These are phyloP conservation scores for Cystofilobasidium macerans DNA, from an alignment of 768 basidiomycete species.

Conservation along the genomic window DNA sequence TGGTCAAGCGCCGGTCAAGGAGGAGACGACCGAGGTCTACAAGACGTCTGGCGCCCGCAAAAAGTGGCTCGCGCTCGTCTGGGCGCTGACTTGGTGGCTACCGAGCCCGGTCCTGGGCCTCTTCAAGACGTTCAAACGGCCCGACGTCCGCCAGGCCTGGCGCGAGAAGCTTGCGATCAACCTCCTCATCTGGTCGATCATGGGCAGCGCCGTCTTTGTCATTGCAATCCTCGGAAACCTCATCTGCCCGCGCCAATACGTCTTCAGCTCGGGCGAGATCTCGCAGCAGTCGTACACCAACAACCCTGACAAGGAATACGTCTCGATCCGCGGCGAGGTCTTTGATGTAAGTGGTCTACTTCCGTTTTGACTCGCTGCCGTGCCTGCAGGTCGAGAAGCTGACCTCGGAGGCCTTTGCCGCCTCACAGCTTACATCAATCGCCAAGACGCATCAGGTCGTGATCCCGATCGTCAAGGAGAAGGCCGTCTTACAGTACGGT, in stretches of 20 bases:
- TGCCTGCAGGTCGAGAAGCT: background rate
- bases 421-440: constrained; percentile 20
- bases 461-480: constrained; percentile 61
- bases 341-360: constrained; percentile 55
- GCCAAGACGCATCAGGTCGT: constrained; percentile 50
- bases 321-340: constrained; percentile 81
- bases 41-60: constrained; percentile 70
- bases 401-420: background rate
- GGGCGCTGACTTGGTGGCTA: constrained; percentile 85
- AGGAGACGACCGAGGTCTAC: constrained; percentile 76
- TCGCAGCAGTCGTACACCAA: constrained; percentile 54
- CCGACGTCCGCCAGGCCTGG: constrained; percentile 93
- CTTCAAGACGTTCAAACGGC: constrained; percentile 83
- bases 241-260: constrained; percentile 90
- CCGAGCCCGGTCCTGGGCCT: constrained; percentile 59
- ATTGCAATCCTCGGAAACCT: constrained; percentile 74
- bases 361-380: background rate
- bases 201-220: constrained; percentile 78
- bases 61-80: constrained; percentile 77
- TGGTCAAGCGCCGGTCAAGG: constrained; percentile 52
- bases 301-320: constrained; percentile 64
- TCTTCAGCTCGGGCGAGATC: constrained; percentile 70
- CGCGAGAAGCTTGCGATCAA: constrained; percentile 92
- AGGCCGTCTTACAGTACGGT: constrained; percentile 70
- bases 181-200: constrained; percentile 88